phyloP scores from a whole-genome alignment of 805 yeast genomes.

The Starmerella ratchasimensis region DNA sequence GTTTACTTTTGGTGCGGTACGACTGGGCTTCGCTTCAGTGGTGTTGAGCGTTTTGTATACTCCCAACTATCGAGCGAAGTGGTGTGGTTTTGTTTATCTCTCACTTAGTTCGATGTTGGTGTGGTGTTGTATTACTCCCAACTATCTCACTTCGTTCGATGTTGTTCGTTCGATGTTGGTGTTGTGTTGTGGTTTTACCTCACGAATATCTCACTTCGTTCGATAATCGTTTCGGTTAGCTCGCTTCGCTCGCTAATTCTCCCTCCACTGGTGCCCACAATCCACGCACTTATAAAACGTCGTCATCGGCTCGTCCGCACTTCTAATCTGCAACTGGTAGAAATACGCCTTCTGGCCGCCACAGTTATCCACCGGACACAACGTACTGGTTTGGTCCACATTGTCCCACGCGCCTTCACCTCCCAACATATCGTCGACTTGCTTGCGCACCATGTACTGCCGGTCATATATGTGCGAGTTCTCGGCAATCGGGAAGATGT shows the following conservation, averaged over 20 bases:
- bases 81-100: too few species aligned
- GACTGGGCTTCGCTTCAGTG: too few species aligned
- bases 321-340: constrained; percentile 90
- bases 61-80: too few species aligned
- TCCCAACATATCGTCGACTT: constrained; percentile 92
- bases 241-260: constrained; percentile 43
- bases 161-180: too few species aligned
- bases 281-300: constrained; percentile 90
- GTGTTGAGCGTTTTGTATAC: too few species aligned
- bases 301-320: constrained; percentile 99
- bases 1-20: too few species aligned
- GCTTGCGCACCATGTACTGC: constrained; percentile 67
- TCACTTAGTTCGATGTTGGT: too few species aligned
- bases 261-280: constrained; percentile 95
- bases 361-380: constrained; percentile 80
- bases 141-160: too few species aligned
- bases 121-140: too few species aligned
- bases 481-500: constrained; percentile 78
- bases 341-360: constrained; percentile 86
- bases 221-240: too few species aligned
- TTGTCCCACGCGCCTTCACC: constrained; percentile 98
- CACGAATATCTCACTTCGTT: too few species aligned
- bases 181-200: too few species aligned
- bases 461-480: constrained; percentile 68
- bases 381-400: constrained; percentile 87